Evolutionary conservation across 1,139 yeast species (phyloP).

Genomic region (Yamadazyma dushanensis): DNA sequence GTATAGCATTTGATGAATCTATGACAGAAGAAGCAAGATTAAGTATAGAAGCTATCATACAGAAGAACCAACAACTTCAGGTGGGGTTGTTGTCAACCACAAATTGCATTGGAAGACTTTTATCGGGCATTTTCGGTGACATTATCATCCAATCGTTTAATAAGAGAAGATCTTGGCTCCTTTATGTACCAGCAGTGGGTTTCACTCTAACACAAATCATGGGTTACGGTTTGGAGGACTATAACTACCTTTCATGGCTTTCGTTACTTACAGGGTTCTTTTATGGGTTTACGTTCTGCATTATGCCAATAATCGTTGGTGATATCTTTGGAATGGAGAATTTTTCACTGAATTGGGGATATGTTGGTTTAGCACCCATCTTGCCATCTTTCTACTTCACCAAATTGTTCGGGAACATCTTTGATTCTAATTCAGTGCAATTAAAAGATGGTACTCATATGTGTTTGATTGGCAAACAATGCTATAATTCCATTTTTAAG

Average conservation of each 20-base stretch:
- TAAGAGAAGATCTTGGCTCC: constrained; percentile 44
- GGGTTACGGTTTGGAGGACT: constrained; percentile 31
- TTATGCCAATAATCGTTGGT: constrained; percentile 58
- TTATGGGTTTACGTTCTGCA: constrained; percentile 59
- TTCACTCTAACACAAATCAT: constrained; percentile 42
- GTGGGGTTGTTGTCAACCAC: constrained; percentile 56
- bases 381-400: constrained; percentile 52
- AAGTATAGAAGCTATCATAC: constrained; percentile 32
- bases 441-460: constrained; percentile 19
- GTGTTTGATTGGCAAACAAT: constrained; percentile 41
- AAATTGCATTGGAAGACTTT: constrained; percentile 53
- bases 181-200: constrained; percentile 48
- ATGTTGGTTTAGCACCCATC: constrained; percentile 54
- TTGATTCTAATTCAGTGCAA: constrained; percentile 43
- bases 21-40: constrained; percentile 16
- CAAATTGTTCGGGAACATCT: constrained; percentile 50
- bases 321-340: constrained; percentile 57
- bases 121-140: constrained; percentile 56
- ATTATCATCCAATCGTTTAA: constrained; percentile 43
- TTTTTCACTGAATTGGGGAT: constrained; percentile 60
- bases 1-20: constrained; percentile 19
- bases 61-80: constrained; percentile 54
- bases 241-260: constrained; percentile 32
- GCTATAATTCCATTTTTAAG: constrained; percentile 45
- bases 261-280: constrained; percentile 53